Evolutionary conservation across 176 grass and related monocot genomes (phyloP).

Genomic region (Musa schizocarpa): DNA sequence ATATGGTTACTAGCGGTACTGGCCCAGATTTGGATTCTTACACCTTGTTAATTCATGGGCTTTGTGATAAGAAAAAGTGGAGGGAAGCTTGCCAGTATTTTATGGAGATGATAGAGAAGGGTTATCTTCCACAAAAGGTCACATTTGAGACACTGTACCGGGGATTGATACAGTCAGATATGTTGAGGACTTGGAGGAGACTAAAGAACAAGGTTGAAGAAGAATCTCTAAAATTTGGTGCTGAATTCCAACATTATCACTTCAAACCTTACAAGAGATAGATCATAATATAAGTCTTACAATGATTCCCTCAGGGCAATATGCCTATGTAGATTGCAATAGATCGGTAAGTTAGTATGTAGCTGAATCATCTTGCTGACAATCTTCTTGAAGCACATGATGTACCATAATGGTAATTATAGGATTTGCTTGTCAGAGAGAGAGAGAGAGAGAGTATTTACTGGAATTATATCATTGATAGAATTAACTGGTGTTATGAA

Average conservation of each 20-base stretch:
- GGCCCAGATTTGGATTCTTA: constrained; percentile 93
- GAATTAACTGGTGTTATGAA: no score
- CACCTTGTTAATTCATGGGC: constrained; percentile 71
- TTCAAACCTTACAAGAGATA: constrained; percentile 87
- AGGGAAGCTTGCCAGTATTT: constrained; percentile 85
- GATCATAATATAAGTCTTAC: not conserved
- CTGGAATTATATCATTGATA: no score
- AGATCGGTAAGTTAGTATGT: not conserved
- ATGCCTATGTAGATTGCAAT: not conserved
- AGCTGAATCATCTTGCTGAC: no score
- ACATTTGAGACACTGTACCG: constrained; percentile 83
- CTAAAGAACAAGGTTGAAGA: constrained; percentile 83
- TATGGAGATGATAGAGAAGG: constrained; percentile 99
- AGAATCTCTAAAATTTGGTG: constrained; percentile 74
- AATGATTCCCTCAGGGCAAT: not conserved
- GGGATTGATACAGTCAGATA: constrained; percentile 80
- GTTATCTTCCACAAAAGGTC: constrained; percentile 81
- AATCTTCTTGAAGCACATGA: no score
- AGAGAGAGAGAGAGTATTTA: no score
- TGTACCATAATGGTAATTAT: no score
- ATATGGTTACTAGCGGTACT: constrained; percentile 55
- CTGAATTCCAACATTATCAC: constrained; percentile 66
- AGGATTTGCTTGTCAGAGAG: no score
- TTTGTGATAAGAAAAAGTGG: constrained; percentile 71
- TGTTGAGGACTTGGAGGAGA: constrained; percentile 90